These are phyloP conservation scores for Lepidium africanum DNA, from an alignment of 345 rosid genomes.

Conservation along the genomic window DNA sequence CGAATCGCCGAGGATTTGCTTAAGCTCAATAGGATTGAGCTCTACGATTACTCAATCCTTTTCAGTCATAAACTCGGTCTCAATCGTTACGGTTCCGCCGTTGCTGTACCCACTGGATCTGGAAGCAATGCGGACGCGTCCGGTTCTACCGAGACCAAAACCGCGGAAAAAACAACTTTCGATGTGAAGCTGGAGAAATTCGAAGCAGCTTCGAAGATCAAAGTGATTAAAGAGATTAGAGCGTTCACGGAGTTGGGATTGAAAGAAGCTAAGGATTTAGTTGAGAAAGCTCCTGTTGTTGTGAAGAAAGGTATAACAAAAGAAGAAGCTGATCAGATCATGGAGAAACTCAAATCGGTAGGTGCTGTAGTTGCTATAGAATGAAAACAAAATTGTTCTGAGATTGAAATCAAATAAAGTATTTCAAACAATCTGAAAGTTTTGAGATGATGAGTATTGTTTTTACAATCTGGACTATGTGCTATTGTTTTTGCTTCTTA, in stretches of 20 bases:
- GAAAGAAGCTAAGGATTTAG: constrained; percentile 78
- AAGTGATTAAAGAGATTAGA: constrained; percentile 80
- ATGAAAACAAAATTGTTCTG: constrained; percentile 27
- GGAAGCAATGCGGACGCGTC: constrained; percentile 24
- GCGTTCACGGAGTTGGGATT: constrained; percentile 72
- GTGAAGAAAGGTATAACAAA: constrained; percentile 63
- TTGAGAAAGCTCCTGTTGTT: constrained; percentile 75
- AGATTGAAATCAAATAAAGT: background rate
- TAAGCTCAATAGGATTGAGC: constrained; percentile 63
- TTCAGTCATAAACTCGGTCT: constrained; percentile 67
- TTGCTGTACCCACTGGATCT: constrained; percentile 23
- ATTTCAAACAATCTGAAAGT: background rate
- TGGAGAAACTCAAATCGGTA: constrained; percentile 60
- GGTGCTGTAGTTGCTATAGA: constrained; percentile 70
- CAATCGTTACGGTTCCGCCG: constrained; percentile 55
- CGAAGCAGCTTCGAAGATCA: constrained; percentile 59
- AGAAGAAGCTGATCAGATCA: constrained; percentile 57
- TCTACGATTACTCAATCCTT: constrained; percentile 68
- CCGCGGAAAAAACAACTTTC: constrained; percentile 64
- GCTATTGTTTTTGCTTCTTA: constrained; percentile 9
- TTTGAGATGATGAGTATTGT: background rate
- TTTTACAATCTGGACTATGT: background rate
- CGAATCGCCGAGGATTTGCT: constrained; percentile 74
- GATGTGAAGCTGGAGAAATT: constrained; percentile 87
- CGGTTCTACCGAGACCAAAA: constrained; percentile 32